Evolutionary conservation across 768 basidiomycete species (phyloP), one percentile per base, ranked within the genome.

Genomic region (Chalciporus pseudorubinellus): DNA sequence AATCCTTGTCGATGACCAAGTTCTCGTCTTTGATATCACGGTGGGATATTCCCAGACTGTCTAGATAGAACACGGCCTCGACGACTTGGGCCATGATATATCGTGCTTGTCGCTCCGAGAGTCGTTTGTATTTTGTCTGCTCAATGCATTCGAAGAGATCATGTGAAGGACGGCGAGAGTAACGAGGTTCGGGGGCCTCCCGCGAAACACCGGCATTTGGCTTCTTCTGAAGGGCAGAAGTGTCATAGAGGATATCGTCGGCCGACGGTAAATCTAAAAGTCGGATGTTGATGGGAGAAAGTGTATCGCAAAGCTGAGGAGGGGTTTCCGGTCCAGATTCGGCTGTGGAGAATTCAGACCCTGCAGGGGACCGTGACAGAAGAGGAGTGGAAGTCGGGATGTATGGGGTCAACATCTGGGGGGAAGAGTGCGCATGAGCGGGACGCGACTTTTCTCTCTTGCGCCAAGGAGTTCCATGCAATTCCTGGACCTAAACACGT

Each of bases 11-110:
- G 31, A 92, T 83, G 46, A 92, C 82, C 43, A 94, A 69, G 63
- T 99, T 99, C 69, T 99, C 95, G 49, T 98, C 95, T 67, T 99
- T 99, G 61, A 99, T 85, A 67, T 99, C 95, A 36, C 95, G 87
- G 68, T 99, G 95, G 0, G 88, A 84, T 59, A 98, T 89, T 22
- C 94, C 92, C 53, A 82, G 85, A 41, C 75, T 73, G 61, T 95
- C 80, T 31, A 98, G 78, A 63, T 94, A 92, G 54, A 80, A 71
- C 6, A 94, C 87, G 33, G 85, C 89, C 50, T 92, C 88, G 45
- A 92, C 90, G 39, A 97, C 82, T 71, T 98, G 95, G 29, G 78
- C 75, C 66, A 95, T 93, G 58, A 97, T 84, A 69, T 85, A 85
- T 46, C 85, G 81, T 10, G 92, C 88, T 63, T 89, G 83, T 42